A percentile compares a stretch with the other conserved stretches of the same genome.
Evolutionary conservation across 106 monocot species (phyloP).

Genomic region (Chionographis japonica): DNA sequence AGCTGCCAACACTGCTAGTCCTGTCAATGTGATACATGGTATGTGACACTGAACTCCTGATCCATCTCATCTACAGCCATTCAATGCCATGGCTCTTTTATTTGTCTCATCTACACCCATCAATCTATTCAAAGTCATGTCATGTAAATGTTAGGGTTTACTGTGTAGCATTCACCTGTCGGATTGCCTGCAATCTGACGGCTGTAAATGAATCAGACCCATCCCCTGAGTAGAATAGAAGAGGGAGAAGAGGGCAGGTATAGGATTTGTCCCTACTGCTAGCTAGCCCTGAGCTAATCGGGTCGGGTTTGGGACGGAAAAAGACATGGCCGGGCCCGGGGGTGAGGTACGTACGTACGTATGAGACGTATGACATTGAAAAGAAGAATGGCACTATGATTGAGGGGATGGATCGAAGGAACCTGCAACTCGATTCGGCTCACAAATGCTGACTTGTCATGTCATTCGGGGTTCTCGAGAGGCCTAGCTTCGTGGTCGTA

Average conservation of each 20-base stretch:
- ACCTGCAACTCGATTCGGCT: background rate
- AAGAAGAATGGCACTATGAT: conserved; percentile 3
- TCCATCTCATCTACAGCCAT: background rate
- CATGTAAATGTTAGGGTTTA: background rate
- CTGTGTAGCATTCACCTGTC: too few relatives aligned
- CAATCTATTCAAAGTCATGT: conserved; percentile 4
- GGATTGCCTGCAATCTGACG: background rate
- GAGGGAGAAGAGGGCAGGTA: too few relatives aligned
- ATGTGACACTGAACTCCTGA: background rate
- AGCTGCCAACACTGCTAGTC: conserved; percentile 3
- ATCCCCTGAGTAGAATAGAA: too few relatives aligned
- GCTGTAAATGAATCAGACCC: background rate
- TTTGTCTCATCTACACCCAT: background rate
- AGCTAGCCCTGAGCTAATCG: too few relatives aligned
- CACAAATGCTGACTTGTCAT: conserved; percentile 30
- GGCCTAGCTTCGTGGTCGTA: conserved; percentile 2
- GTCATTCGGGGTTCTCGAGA: conserved; percentile 39
- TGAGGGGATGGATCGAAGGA: conserved; percentile 41
- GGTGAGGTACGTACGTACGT: too few relatives aligned
- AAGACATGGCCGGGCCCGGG: background rate
- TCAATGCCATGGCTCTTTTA: background rate
- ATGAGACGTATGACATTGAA: too few relatives aligned
- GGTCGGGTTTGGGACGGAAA: background rate
- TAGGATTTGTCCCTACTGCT: background rate
- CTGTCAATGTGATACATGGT: conserved; percentile 39